Base-by-base conservation (phyloP, 495 filamentous ascomycete species). In the Hyaloscypha finlandica region DNA sequence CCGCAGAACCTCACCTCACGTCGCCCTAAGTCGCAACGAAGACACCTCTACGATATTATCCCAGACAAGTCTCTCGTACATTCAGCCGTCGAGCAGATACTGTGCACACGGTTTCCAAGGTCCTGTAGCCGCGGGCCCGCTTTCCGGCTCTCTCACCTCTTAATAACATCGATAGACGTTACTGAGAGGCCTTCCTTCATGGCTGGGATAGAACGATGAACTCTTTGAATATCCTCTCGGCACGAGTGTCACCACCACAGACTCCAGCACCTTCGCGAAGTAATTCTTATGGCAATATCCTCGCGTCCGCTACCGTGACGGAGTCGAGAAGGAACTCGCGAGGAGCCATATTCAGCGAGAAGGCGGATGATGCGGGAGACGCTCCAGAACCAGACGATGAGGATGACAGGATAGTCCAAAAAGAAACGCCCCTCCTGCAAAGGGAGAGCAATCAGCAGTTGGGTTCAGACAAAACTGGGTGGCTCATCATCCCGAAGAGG, bases 141-240 rank as follows among this genome's bases (percentile, higher is more conserved):
- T 6, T 20, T 53, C 60, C 33, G 22, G 53, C 53, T 56, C 29
- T 56, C 35, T 37, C 35, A 37, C 35, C 25, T 25, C 25, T 1
- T 16, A 56, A 31, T 11, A 56, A 16, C 53, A 29, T 42, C 25
- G 16, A 35, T 45, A 54, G 45, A 52, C 4, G 56, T 39, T 30
- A 52, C 51, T 54, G 39, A 61, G 56, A 55, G n/a, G 30, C 22
- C 52, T 33, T 65, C 37, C 67, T 68, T 73, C 67, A 73, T 73
- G 70, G 70, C 70, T 70, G n/a, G 39, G 53, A 52, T 62, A 65
- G 37, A 81, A 93, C 89, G 81, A 99, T 99, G 94, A 97, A 98
- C 89, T 96, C 94, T 74, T 81, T 98, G 82, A 97, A 96, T 79
- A 91, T 97, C 77, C 84, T 99, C 77, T 96, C 92, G 70, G 86